These are phyloP conservation scores for Neoboletus brunneissimus DNA, from an alignment of 768 basidiomycete species.

Conservation along the genomic window DNA sequence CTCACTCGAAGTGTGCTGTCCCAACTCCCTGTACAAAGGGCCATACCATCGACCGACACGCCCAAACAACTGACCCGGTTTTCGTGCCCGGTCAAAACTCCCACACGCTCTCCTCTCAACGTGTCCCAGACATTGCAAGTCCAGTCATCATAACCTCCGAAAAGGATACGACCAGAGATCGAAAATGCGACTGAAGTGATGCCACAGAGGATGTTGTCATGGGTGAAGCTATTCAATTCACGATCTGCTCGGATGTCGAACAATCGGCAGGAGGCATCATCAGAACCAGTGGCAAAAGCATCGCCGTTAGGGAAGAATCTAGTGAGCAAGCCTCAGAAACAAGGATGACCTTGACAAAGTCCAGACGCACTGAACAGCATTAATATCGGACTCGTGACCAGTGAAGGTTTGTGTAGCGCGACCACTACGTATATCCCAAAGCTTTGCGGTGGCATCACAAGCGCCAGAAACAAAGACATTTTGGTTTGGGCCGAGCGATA, in stretches of 20 bases:
- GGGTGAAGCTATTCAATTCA: conserved; percentile 94
- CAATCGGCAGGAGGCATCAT: conserved; percentile 96
- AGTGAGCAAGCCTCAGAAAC: conserved; percentile 10
- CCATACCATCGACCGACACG: conserved; percentile 95
- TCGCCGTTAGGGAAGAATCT: conserved; percentile 99
- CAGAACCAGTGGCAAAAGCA: conserved; percentile 97
- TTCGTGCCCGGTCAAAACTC: conserved; percentile 96
- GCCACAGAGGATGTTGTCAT: conserved; percentile 98
- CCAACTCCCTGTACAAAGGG: conserved; percentile 98
- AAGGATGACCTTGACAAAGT: background rate
- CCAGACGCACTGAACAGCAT: conserved; percentile 87
- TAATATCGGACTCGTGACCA: conserved; percentile 98
- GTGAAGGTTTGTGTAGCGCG: conserved; percentile 98
- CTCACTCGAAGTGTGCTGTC: conserved; percentile 93
- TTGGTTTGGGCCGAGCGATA: conserved; percentile 92
- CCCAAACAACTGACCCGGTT: conserved; percentile 97
- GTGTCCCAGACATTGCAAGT: conserved; percentile 99
- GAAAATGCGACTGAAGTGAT: conserved; percentile 99
- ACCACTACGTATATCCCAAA: conserved; percentile 98
- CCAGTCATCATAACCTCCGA: conserved; percentile 99
- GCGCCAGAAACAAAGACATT: conserved; percentile 98
- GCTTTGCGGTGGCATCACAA: conserved; percentile 96
- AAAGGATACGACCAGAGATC: conserved; percentile 93
- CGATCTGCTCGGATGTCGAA: conserved; percentile 98
- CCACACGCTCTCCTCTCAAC: conserved; percentile 95